Evolutionary conservation across 2,329 filamentous ascomycete species (phyloP).

Genomic region (Nemania serpens): DNA sequence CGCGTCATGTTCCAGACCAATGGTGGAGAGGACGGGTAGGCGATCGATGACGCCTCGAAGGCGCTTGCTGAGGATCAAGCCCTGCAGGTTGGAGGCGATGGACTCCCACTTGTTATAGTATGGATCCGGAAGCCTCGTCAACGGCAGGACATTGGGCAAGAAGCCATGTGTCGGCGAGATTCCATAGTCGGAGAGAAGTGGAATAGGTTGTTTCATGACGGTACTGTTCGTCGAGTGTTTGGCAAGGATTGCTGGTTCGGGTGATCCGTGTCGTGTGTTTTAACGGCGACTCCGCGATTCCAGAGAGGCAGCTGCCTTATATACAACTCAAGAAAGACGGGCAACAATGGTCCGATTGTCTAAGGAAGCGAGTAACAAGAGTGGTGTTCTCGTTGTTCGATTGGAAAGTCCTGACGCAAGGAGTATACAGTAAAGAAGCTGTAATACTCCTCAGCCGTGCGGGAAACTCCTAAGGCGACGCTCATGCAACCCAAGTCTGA

Average conservation of each 20-base stretch:
- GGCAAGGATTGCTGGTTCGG: neutral
- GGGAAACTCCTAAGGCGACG: slow-evolving; percentile 42
- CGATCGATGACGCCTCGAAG: slow-evolving; percentile 78
- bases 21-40: slow-evolving; percentile 82
- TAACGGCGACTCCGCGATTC: no score
- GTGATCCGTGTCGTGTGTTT: neutral
- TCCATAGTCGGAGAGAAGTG: slow-evolving; percentile 75
- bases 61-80: slow-evolving; percentile 81
- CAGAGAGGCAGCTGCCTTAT: no score
- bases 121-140: slow-evolving; percentile 79
- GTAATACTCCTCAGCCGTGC: slow-evolving; percentile 68
- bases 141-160: slow-evolving; percentile 78
- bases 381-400: slow-evolving; percentile 22
- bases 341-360: neutral
- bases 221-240: slow-evolving; percentile 24
- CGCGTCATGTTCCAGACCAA: slow-evolving; percentile 77
- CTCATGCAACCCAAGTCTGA: slow-evolving; percentile 44
- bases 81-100: slow-evolving; percentile 82
- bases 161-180: slow-evolving; percentile 82
- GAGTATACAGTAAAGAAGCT: slow-evolving; percentile 63
- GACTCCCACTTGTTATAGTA: slow-evolving; percentile 98
- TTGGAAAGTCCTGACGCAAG: slow-evolving; percentile 62
- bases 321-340: neutral
- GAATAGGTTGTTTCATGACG: slow-evolving; percentile 64
- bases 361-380: no score